Evolutionary conservation across 2,329 filamentous ascomycete species (phyloP), one percentile per base, ranked within the genome.

Genomic region (Stachybotrys chlorohalonatus): DNA sequence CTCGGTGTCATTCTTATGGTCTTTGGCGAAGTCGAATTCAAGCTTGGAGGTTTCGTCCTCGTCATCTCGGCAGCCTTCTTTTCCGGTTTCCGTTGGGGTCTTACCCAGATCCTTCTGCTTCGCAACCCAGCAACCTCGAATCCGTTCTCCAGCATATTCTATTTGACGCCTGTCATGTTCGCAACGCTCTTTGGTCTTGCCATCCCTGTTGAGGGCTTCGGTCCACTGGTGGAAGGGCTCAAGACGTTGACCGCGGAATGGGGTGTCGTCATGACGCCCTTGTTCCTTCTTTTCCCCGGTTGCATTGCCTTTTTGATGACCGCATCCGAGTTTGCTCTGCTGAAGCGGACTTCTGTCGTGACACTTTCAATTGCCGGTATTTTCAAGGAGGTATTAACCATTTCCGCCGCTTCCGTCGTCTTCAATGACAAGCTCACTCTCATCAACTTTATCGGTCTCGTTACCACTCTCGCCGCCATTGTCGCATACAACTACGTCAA

Each of bases 321-420:
- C 16, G 85, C 91, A 0, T 92, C 90, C 53, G 94, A 99, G 72
- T 99, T 97, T 68, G 93, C 94, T 53, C 82, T 99, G 58, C 81
- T 99, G 61, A 88, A 96, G 75, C 89, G 94, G 51, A 97, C 93
- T 1, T 95, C 89, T 1, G 94, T 99, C 53, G 94, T 99, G 52
- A 97, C 94, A 0, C 80, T 99, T 49, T 95, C 89, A 52, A 96
- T 99, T 62, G 95, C 92, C 58, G 94, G 94, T 57, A 97, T 99
- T 58, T 97, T 99, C 79, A 99, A 99, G 70, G 94, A 99, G 74
- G 94, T 97, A 47, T 86, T 99, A 54, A 99, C 94, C 13, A 97
- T 99, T 64, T 86, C 84, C 47, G 91, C 90, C 1, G 93, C 93
- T 0, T 88, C 90, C 8, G 70, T 95, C 31, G 84, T 96, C 5